Evolutionary conservation across 1,139 yeast species (phyloP), one percentile per base, ranked within the genome.

Genomic region (Geotrichum klebahnii): DNA sequence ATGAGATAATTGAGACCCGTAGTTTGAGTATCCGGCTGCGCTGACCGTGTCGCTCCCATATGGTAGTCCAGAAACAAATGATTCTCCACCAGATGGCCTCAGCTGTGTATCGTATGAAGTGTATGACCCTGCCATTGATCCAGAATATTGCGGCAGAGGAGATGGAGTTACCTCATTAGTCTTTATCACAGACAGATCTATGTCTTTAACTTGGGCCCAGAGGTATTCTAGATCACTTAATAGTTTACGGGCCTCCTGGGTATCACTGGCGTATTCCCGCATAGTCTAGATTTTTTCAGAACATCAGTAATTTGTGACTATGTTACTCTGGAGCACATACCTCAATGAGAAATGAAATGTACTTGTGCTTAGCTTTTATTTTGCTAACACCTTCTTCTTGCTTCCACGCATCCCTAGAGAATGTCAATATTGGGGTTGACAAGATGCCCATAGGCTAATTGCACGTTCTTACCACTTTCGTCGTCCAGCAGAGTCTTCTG

Each of bases 201-300:
- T 61, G 61, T 81, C 83, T 60, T 80, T 81, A 49, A 84, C 79
- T 62, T 82, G 89, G 61, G 81, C 84, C 90, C 92, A 84, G 39
- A 83, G 69, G 58, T 76, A 80, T 60, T 83, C 88, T 59, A 84
- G 71, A 59, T 84, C 92, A 41, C 74, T 69, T 50, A 84, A 70
- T 47, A 83, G 69, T 60, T 83, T 88, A 32, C 84, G 66, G 0
- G 90, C 82, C 59, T 83, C 89, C 50, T 74, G 69, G 0, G 88
- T 78, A 3, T 84, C 84, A 61, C 80, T 76, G 14, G 89, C 88
- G 59, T 84, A 84, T 2, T 76, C 69, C 53, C 74, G 74, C 90
- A 86, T 84, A 2, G 94, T 84, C 51, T 83, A 81, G 10, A 14
- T 20, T 32, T 10, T 19, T 20, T 41, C 5, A 14, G 32, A 16